These are phyloP conservation scores for Aegilops longissima DNA, from an alignment of 176 grass and related monocot species.

Conservation along the genomic window DNA sequence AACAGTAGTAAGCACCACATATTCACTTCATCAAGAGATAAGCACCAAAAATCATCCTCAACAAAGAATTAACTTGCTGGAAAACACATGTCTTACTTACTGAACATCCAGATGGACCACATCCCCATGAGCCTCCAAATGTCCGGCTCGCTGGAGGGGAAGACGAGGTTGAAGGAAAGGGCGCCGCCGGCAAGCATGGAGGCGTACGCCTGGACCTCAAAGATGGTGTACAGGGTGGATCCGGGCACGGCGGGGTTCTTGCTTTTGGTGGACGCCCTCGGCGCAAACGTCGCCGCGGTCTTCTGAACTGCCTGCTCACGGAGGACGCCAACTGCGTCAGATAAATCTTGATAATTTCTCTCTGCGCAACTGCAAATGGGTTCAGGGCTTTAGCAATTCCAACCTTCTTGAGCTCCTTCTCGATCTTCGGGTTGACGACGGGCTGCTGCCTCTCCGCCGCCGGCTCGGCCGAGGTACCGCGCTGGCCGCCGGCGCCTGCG, in stretches of 20 bases:
- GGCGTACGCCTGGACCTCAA: constrained; percentile 87
- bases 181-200: constrained; percentile 89
- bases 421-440: constrained; percentile 52
- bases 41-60: neutral
- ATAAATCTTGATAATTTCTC: neutral
- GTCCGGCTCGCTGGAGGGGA: constrained; percentile 50
- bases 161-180: constrained; percentile 93
- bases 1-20: neutral
- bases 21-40: neutral
- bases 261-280: constrained; percentile 75
- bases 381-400: neutral
- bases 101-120: constrained; percentile 99
- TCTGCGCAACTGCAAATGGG: neutral
- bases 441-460: constrained; percentile 7
- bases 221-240: constrained; percentile 66
- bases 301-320: constrained; percentile 81
- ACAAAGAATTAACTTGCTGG: neutral
- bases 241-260: constrained; percentile 97
- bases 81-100: constrained; percentile 53
- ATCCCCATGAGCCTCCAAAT: constrained; percentile 96
- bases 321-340: neutral
- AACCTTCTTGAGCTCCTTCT: constrained; percentile 96
- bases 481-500: neutral
- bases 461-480: neutral
- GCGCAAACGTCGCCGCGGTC: constrained; percentile 91